Percentiles rank a stretch among this genome's conserved stretches.
These are phyloP conservation scores for Ophiostoma sp. DNA, from an alignment of 2,329 filamentous ascomycete genomes.

Conservation along the genomic window DNA sequence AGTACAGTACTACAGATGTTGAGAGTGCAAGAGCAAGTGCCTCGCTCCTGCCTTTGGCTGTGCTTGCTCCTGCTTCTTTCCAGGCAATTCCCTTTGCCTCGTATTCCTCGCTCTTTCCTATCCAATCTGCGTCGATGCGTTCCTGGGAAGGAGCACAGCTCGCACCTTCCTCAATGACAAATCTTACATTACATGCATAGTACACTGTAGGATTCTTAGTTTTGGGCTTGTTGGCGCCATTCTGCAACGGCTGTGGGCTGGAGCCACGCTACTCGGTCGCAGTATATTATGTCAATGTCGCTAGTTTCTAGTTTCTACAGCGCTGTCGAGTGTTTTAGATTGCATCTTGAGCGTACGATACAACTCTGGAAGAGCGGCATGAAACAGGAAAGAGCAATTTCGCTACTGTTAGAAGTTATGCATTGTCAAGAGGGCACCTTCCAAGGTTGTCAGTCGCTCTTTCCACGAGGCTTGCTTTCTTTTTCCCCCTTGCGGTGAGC, in stretches of 20 bases:
- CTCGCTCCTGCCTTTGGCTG: neutral
- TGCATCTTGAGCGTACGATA: neutral
- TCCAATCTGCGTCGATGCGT: neutral
- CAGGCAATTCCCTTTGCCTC: neutral
- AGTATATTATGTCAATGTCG: neutral
- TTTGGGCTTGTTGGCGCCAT: neutral
- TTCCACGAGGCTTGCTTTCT: neutral
- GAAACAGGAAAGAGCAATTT: constrained; percentile 1
- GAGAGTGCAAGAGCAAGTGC: neutral
- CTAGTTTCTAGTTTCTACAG: neutral
- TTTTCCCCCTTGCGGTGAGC: neutral
- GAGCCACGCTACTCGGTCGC: neutral
- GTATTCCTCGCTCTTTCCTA: neutral
- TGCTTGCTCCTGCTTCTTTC: neutral
- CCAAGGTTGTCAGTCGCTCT: neutral
- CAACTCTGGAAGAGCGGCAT: neutral
- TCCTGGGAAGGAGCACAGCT: neutral
- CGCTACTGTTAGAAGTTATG: neutral
- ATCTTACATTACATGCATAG: no score
- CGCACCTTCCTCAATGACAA: constrained; percentile 1
- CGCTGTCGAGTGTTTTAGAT: neutral
- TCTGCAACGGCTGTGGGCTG: constrained; percentile 1
- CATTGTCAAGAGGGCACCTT: neutral
- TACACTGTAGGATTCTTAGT: neutral
- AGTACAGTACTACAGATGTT: neutral